A percentile compares a stretch with the other conserved stretches of the same genome.
These are phyloP conservation scores for Zizania latifolia DNA, from an alignment of 176 grass and related monocot species.

Conservation along the genomic window DNA sequence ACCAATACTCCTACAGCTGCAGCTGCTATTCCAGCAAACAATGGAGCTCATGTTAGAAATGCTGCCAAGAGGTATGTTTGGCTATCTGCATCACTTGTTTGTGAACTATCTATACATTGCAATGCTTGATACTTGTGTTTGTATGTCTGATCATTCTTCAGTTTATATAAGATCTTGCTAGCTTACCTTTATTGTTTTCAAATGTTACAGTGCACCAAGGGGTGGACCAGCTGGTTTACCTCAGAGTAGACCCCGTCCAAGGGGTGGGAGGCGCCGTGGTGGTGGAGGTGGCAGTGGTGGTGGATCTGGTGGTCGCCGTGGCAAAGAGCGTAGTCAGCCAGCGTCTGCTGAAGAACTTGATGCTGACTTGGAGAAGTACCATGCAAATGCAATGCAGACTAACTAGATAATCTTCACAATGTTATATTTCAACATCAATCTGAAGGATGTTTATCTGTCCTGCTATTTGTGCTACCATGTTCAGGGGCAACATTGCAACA, in stretches of 20 bases:
- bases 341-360: slow-evolving; percentile 83
- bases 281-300: slow-evolving; percentile 12
- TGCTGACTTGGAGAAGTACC: slow-evolving; percentile 98
- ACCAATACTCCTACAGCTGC: slow-evolving; percentile 63
- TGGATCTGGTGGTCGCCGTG: slow-evolving; percentile 54
- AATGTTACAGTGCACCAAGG: slow-evolving; percentile 55
- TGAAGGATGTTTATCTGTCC: slow-evolving; percentile 34
- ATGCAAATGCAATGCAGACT: slow-evolving; percentile 80
- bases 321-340: slow-evolving; percentile 48
- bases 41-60: slow-evolving; percentile 35
- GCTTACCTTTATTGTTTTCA: slow-evolving; percentile 12
- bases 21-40: slow-evolving; percentile 37
- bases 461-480: slow-evolving; percentile 44
- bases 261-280: slow-evolving; percentile 27
- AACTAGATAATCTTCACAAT: slow-evolving; percentile 41
- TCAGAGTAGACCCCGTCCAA: slow-evolving; percentile 39
- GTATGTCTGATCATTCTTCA: neutral
- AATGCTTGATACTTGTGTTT: neutral
- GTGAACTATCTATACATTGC: neutral
- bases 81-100: neutral
- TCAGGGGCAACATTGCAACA: slow-evolving; percentile 39
- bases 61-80: slow-evolving; percentile 54
- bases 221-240: slow-evolving; percentile 22
- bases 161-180: neutral
- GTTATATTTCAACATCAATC: slow-evolving; percentile 32